phyloP scores from a whole-genome alignment of 768 basidiomycete species.

The Suillus luteus region DNA sequence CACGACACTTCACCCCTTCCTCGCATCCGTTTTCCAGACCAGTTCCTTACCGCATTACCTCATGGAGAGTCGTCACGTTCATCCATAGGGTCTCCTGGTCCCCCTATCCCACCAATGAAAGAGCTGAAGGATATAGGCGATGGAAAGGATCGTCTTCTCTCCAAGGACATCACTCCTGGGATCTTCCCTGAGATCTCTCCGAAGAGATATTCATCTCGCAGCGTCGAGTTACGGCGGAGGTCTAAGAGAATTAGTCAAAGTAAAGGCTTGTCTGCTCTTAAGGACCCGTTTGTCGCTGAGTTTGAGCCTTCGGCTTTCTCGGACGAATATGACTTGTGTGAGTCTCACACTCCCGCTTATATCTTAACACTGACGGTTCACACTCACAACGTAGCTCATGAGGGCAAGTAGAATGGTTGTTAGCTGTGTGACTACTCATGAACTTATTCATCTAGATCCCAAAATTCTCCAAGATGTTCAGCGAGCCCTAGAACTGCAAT shows the following conservation, averaged over 20 bases:
- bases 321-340: slow-evolving; percentile 79
- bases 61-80: slow-evolving; percentile 34
- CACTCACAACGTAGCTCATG: slow-evolving; percentile 53
- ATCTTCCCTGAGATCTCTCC: slow-evolving; percentile 11
- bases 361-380: slow-evolving; percentile 13
- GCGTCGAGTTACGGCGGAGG: slow-evolving; percentile 24
- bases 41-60: slow-evolving; percentile 28
- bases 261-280: slow-evolving; percentile 22
- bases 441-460: slow-evolving; percentile 54
- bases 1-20: slow-evolving; percentile 20
- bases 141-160: slow-evolving; percentile 24
- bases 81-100: slow-evolving; percentile 25
- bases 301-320: slow-evolving; percentile 54
- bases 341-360: slow-evolving; percentile 31
- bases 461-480: slow-evolving; percentile 80
- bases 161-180: slow-evolving; percentile 17
- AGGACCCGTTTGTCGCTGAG: slow-evolving; percentile 33
- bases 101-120: slow-evolving; percentile 18
- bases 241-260: slow-evolving; percentile 20
- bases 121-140: slow-evolving; percentile 19
- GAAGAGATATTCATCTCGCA: slow-evolving; percentile 21
- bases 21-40: slow-evolving; percentile 39
- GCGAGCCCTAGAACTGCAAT: slow-evolving; percentile 70
- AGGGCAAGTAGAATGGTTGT: slow-evolving; percentile 52
- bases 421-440: slow-evolving; percentile 13